Base-by-base conservation (phyloP, 2,329 filamentous ascomycete genomes). In the Fusarium setosum region DNA sequence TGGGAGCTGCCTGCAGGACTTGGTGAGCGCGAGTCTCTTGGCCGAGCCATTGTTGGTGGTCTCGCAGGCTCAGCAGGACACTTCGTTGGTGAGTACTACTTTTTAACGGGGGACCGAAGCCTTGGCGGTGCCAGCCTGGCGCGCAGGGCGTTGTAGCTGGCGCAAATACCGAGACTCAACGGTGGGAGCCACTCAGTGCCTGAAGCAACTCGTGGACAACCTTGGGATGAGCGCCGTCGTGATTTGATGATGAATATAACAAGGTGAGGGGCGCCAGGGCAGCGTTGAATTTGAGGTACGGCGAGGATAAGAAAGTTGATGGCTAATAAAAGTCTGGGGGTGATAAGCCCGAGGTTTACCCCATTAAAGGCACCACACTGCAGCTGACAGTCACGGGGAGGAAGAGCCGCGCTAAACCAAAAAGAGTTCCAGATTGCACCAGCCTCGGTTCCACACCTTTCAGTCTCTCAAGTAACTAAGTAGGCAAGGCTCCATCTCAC, bases 1-100 rank as follows among this genome's bases (percentile, higher is more conserved):
- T 87, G 86, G 77, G 92, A 90, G 86, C 91, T 93, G 88, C 91
- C 92, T 94, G 90, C 89, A 90, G 91, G 91, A 89, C 91, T 93
- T 92, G 92, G 92, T 94, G 92, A 95, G 92, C 92, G 86, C 82
- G 86, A 87, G 83, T 87, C 85, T 85, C 83, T 87, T 81, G 82
- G 86, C 81, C 86, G 86, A 87, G 85, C 85, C 86, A 88, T 88
- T 68, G 68, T 76, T 75, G 73, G 55, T 73, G 75, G 74, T 76
- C 75, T 78, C 76, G 76, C 72, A 74, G 74, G 77, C 78, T 80
- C 77, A 76, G 77, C 74, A 78, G 76, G 75, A 77, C 72, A 75
- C 75, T 76, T 73, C 66, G 72, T 70, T 76, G 75, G 73, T 78
- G 74, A 78, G 75, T 69, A 76, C 70, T 79, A 79, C 77, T 77